Evolutionary conservation across 2,329 filamentous ascomycete genomes (phyloP), one percentile per base, ranked within the genome.

Genomic region (Fusarium sp.): DNA sequence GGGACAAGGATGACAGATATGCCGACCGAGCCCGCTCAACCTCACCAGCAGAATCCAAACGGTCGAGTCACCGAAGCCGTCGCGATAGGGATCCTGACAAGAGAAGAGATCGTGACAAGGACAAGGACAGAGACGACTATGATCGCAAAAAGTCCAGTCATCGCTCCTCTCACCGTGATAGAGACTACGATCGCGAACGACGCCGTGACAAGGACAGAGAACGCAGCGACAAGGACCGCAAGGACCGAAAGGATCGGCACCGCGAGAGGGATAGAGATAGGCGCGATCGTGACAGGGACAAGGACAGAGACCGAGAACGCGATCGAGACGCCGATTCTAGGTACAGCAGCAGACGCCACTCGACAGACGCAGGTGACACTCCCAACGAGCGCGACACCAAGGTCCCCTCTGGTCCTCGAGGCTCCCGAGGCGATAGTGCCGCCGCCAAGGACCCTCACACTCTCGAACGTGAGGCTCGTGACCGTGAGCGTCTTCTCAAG

Each of bases 401-500:
- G 59, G 83, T 84, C 10, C 84, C 86, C 3, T 82, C 82, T 25
- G 85, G 84, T 10, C 84, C 82, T 50, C 83, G 83, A 11, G 75
- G 76, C 20, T 79, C 82, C 54, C 82, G 85, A 32, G 37, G 65
- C 10, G 71, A 69, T 7, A 54, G 58, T 54, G 59, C 69, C 63
- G 75, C 80, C 32, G 75, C 77, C 43, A 86, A 85, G 68, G 90
- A 93, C 73, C 87, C 90, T n/a, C 92, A 94, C 80, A 92, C 92
- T 2, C 85, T 91, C 0, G 92, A 94, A 81, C 90, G 92, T 25
- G 92, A 93, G 79, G 89, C 89, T 14, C 85, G 91, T 17, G 88
- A 92, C 77, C 87, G 91, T 54, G 91, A 93, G 80, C 86, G 92
- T 30, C 84, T 93, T 61, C 85, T 92, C 14, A 92, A 91, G 77